Conservation (phyloP, 257 asterid genomes). For the Solanum raphanifolium region DNA sequence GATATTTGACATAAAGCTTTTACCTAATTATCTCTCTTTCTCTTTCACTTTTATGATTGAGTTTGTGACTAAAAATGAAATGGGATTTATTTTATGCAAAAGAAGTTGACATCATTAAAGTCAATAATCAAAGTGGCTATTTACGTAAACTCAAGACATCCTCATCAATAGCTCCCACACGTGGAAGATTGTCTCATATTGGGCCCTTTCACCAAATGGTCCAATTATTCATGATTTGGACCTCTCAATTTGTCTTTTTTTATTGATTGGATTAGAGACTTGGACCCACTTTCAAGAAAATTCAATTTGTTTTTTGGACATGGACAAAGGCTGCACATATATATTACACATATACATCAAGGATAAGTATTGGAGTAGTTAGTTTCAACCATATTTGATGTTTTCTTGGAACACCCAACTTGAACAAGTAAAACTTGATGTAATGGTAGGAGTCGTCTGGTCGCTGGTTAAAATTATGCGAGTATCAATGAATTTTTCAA, state of each 20-base stretch:
- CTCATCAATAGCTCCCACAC: slow-evolving; percentile 9
- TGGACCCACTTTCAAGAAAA: not conserved
- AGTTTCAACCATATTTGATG: not conserved
- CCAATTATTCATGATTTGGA: slow-evolving; percentile 23
- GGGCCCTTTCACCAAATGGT: slow-evolving; percentile 11
- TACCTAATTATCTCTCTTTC: not conserved
- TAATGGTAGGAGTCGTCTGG: not conserved
- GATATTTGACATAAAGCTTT: not conserved
- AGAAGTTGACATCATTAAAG: slow-evolving; percentile 29
- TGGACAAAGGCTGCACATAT: not conserved
- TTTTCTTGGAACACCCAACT: not conserved
- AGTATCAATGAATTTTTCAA: too few species aligned
- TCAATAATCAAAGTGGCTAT: not conserved
- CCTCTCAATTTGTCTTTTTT: slow-evolving; percentile 9
- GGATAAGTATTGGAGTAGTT: not conserved
- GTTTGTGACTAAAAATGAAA: slow-evolving; percentile 17
- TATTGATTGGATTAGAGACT: not conserved
- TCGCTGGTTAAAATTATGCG: not conserved
- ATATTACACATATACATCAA: too few species aligned
- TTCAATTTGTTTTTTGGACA: not conserved
- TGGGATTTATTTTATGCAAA: not conserved
- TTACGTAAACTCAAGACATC: slow-evolving; percentile 4
- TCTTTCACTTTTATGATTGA: slow-evolving; percentile 3
- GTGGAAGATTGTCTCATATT: slow-evolving; percentile 6
- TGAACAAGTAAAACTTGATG: not conserved